Evolutionary conservation across 345 rosid genomes (phyloP), one percentile per base, ranked within the genome.

Genomic region (Acer negundo): DNA sequence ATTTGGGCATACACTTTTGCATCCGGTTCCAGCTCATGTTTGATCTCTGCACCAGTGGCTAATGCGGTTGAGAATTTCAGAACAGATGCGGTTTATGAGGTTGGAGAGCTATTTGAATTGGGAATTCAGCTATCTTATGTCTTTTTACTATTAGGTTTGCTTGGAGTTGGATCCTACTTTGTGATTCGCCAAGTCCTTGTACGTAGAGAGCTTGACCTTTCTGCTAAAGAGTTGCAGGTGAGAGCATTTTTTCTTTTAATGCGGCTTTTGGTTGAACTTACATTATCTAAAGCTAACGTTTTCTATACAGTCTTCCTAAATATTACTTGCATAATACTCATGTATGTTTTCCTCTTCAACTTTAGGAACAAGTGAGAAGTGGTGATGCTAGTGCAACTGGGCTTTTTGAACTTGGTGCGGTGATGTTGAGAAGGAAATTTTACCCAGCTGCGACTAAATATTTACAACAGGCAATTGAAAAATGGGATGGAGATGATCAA

Each of bases 401-500:
- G 85, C 86, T 89, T 38, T 95, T 95, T 76, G 97, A 95, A 85
- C 96, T 95, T 4, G 98, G 99, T 72, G 98, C 99, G 0, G 98
- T 93, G 72, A 95, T 95, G 99, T 83, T 93, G 62, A 83, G 98
- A 85, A 85, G 99, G 80, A 93, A 93, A 78, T 85, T 92, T 83
- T 93, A 95, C 81, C 97, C 98, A 0, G 98, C 97, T 71, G 99
- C 99, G 31, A 88, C 82, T 73, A 95, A 89, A 80, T 92, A 81
- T 81, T 88, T 95, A 88, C 89, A 82, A 77, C 94, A 92, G 86
- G 98, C 99, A 23, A 90, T 95, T 76, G 90, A 88, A 44, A 95
- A 93, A 85, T 95, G 99, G 99, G 99, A 93, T 69, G 97, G 99
- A 66, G 98, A 95, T 38, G 97, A 91, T 84, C 99, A 95, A 84